Evolutionary conservation across 2,329 filamentous ascomycete species (phyloP).

Genomic region (Ascochyta lentis): DNA sequence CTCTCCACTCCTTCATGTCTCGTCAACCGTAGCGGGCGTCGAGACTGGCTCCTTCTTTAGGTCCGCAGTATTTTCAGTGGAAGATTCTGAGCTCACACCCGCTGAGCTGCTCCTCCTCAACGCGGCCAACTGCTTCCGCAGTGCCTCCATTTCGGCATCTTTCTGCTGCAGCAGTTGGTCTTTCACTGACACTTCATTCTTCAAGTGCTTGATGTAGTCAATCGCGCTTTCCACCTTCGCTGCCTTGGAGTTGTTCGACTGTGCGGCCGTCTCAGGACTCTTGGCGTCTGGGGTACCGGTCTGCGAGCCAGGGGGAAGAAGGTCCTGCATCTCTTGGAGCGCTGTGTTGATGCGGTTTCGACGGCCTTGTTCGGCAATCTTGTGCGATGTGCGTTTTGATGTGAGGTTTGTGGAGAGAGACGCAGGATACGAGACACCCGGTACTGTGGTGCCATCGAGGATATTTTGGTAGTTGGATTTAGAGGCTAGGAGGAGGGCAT

Average conservation of each 20-base stretch:
- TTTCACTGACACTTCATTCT: conserved; percentile 73
- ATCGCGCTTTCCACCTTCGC: conserved; percentile 98
- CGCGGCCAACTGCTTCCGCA: conserved; percentile 59
- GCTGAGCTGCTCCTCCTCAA: conserved; percentile 32
- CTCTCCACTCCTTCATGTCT: conserved; percentile 6
- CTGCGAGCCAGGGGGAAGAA: conserved; percentile 69
- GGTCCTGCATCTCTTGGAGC: conserved; percentile 84
- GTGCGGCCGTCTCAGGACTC: conserved; percentile 48
- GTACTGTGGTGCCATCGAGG: conserved; percentile 87
- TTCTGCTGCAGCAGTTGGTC: conserved; percentile 69
- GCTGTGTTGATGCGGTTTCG: conserved; percentile 95
- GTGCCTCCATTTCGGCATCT: conserved; percentile 64
- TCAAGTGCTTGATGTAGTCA: conserved; percentile 87
- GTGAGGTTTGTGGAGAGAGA: conserved; percentile 92
- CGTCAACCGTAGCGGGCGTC: conserved; percentile 8
- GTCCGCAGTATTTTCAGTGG: neutral
- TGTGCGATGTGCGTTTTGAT: conserved; percentile 96
- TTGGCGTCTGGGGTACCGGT: conserved; percentile 35
- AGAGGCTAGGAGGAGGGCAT: conserved; percentile 80
- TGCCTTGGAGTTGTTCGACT: conserved; percentile 73
- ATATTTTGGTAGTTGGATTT: conserved; percentile 99
- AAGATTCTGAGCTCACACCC: conserved; percentile 1
- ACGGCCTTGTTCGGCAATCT: conserved; percentile 95
- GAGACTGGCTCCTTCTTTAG: conserved; percentile 10
- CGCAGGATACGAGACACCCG: conserved; percentile 88